phyloP scores from a whole-genome alignment of 768 basidiomycete genomes.

The Chalciporus sphaerocephalus region DNA sequence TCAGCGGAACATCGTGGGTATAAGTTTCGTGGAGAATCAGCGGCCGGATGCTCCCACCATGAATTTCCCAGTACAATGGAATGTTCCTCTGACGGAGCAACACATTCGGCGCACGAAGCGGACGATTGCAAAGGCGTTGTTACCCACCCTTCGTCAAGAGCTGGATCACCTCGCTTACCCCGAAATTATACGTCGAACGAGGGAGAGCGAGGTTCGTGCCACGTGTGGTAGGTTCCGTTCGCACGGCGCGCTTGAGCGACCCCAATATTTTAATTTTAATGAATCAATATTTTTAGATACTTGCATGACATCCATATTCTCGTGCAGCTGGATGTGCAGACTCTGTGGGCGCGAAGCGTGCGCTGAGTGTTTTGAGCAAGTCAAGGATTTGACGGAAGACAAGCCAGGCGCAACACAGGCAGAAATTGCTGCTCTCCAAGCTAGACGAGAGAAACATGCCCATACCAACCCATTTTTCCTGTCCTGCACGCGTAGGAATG shows the following conservation, averaged over 20 bases:
- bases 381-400: slow-evolving; percentile 58
- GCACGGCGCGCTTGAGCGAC: slow-evolving; percentile 2
- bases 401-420: slow-evolving; percentile 43
- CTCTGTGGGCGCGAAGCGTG: slow-evolving; percentile 88
- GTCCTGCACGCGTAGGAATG: slow-evolving; percentile 64
- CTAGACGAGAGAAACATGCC: slow-evolving; percentile 54
- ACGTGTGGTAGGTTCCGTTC: slow-evolving; percentile 64
- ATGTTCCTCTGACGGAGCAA: slow-evolving; percentile 45
- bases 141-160: slow-evolving; percentile 65
- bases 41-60: slow-evolving; percentile 55
- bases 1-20: slow-evolving; percentile 54
- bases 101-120: slow-evolving; percentile 61
- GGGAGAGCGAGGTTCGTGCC: slow-evolving; percentile 78
- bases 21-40: slow-evolving; percentile 66
- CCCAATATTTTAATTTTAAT: slow-evolving; percentile 8
- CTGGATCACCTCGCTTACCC: slow-evolving; percentile 52
- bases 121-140: slow-evolving; percentile 62
- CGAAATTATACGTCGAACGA: slow-evolving; percentile 63
- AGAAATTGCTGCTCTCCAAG: slow-evolving; percentile 47
- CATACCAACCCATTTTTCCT: slow-evolving; percentile 72
- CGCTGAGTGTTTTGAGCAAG: slow-evolving; percentile 71
- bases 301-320: slow-evolving; percentile 91
- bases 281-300: slow-evolving; percentile 55
- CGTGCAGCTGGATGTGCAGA: slow-evolving; percentile 87
- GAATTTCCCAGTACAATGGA: slow-evolving; percentile 65